Percentiles rank a stretch among this genome's conserved stretches.
phyloP scores from a whole-genome alignment of 75 land plant species.

The Pinus taeda region DNA sequence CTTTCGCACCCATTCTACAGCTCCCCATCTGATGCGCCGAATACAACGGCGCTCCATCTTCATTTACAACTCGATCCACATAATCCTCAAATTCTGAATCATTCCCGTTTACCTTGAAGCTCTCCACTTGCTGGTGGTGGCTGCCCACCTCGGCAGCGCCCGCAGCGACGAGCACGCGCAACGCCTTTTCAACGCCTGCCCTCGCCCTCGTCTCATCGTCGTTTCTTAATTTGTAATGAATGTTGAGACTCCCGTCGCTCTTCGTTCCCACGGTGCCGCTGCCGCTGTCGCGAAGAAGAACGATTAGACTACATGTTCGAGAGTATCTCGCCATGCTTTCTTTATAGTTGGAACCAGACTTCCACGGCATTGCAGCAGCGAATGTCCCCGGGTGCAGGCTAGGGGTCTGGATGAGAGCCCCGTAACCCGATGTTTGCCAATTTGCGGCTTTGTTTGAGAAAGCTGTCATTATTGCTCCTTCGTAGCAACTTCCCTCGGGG shows the following conservation, averaged over 20 bases:
- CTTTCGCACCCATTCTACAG: constrained; percentile 20
- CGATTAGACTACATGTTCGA: constrained; percentile 23
- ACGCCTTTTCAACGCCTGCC: constrained; percentile 13
- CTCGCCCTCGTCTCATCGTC: constrained; percentile 6
- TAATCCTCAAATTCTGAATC: background rate
- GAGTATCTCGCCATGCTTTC: constrained; percentile 22
- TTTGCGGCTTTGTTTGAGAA: constrained; percentile 17
- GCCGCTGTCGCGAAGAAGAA: constrained; percentile 25
- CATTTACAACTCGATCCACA: background rate
- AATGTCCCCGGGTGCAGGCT: constrained; percentile 22
- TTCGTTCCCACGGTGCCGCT: constrained; percentile 18
- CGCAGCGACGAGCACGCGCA: constrained; percentile 28
- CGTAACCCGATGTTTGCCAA: background rate
- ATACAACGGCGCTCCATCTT: background rate
- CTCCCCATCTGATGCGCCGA: constrained; percentile 28
- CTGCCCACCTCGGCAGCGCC: constrained; percentile 23
- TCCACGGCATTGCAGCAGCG: constrained; percentile 14
- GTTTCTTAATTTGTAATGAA: background rate
- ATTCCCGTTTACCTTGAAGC: constrained; percentile 8
- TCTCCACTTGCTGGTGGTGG: constrained; percentile 16
- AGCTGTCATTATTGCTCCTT: constrained; percentile 90
- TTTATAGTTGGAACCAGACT: constrained; percentile 18
- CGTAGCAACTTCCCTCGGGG: constrained; percentile 31
- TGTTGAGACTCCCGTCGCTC: background rate
- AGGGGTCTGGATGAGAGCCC: constrained; percentile 12